Base-by-base conservation (phyloP, 352 stramenopile species). In the Hyaloperonospora arabidopsidis region DNA sequence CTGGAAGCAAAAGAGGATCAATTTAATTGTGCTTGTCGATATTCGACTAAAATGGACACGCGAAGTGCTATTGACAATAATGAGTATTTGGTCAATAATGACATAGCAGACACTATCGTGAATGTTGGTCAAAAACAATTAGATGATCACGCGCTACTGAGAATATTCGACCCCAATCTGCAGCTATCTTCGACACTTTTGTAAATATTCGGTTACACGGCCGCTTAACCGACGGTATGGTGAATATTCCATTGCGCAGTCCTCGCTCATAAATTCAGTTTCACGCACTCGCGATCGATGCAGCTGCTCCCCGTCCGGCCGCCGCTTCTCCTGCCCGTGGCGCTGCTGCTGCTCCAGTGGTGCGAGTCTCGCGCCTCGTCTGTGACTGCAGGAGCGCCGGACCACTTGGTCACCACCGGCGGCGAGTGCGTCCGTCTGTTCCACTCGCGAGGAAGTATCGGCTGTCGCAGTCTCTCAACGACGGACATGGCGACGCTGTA, bases 361-460 rank as follows among this genome's bases (percentile, higher is more conserved):
- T 52, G 47, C 29, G 13, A 43, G 7, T 52, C 52, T 5, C 52
- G 76, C 14, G 76, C 73, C 11, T 60, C 79, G 22, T 72, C 79
- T 32, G 68, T 87, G 53, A 90, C 67, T 35, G 76, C 79, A 6
- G 82, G 82, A 32, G 57, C 68, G 17, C 76, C 82, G 0, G 72
- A 87, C 45, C 80, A 88, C 46, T 61, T 89, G n/a, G 29, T 83
- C 13, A 65, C 81, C 2, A 55, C 58, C 12, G 82, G 76, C 36
- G 79, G 79, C 47, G 76, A 90, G 56, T 93, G 79, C 54, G 78
- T 88, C 51, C 82, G 82, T 2, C 50, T 87, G 11, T 93, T 88
- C 68, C 82, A 93, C 68, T 84, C 78, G 8, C 45, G 44, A 23
- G 82, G 82, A 53, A 70, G 72, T 47, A 63, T 86, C 13, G 82